Evolutionary conservation across 2,329 filamentous ascomycete species (phyloP).

Genomic region (Xylariomycetidae sp.): DNA sequence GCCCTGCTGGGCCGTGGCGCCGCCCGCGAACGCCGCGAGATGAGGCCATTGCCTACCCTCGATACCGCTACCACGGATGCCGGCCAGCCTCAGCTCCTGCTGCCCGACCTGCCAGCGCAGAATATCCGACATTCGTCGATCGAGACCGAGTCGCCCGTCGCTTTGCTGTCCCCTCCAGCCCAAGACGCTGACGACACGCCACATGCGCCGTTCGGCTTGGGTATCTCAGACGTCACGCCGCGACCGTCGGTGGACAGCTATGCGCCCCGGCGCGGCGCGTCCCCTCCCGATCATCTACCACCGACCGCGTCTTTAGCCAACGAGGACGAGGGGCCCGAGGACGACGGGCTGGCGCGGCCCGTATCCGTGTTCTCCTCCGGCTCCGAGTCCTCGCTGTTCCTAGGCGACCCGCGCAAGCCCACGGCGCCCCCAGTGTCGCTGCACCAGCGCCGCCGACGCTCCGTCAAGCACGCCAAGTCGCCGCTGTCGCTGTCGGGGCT

Average conservation of each 20-base stretch:
- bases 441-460: slow-evolving; percentile 41
- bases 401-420: slow-evolving; percentile 63
- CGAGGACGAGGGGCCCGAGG: slow-evolving; percentile 73
- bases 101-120: slow-evolving; percentile 16
- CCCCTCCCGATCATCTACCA: slow-evolving; percentile 13
- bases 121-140: slow-evolving; percentile 5
- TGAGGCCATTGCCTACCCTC: slow-evolving; percentile 38
- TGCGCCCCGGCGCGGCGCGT: slow-evolving; percentile 29
- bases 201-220: slow-evolving; percentile 45
- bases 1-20: slow-evolving; percentile 72
- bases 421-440: slow-evolving; percentile 23
- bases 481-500: slow-evolving; percentile 52
- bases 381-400: slow-evolving; percentile 43
- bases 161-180: too few species aligned
- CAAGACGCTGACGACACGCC: too few species aligned
- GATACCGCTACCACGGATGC: slow-evolving; percentile 33
- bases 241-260: slow-evolving; percentile 42
- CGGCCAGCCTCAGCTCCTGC: slow-evolving; percentile 5
- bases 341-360: slow-evolving; percentile 57
- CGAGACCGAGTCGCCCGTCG: slow-evolving; percentile 20
- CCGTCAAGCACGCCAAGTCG: slow-evolving; percentile 50
- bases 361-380: slow-evolving; percentile 45
- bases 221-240: slow-evolving; percentile 40
- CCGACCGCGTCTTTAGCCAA: slow-evolving; percentile 10
- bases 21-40: slow-evolving; percentile 53